Evolutionary conservation across 306 rosid species (phyloP), one percentile per base, ranked within the genome.

Genomic region (Quercus berberidifolia): DNA sequence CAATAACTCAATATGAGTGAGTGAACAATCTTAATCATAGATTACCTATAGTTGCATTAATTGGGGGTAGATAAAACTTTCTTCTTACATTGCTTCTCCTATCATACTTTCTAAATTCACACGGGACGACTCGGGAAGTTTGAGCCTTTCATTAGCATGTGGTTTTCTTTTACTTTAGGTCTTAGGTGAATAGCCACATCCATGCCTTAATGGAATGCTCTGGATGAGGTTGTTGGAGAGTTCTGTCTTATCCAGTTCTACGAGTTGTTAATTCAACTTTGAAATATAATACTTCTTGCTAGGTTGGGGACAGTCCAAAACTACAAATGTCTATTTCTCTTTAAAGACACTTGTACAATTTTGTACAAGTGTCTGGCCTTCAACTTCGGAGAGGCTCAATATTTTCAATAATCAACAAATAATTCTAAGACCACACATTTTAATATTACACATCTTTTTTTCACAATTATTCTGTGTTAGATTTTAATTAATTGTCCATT

Each of bases 101-200:
- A 67, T 25, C 23, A 13, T 35, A 31, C n/a, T 74, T 68, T 55
- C 20, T 26, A 19, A 38, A 19, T 26, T 55, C 79, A 74, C 71
- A n/a, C 55, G 71, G 75, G 21, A 69, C 13, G 62, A 21, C 83
- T 65, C 83, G 83, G 74, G 83, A 80, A 68, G 20, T 4, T 5
- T 46, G 56, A 23, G 11, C 10, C 31, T 26, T 65, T 65, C 55
- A 76, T 65, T 76, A 64, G 6, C 64, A 52, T 52, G 49, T 49
- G 12, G 9, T 57, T 57, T 57, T 57, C 41, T 35, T 31, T 9
- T 19, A 13, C 11, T 74, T 19, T 56, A 51, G 38, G 4, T 17
- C 26, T 54, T 72, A 26, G 76, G 62, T 72, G 76, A 72, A 12
- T 23, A 72, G 38, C 25, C 6, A 21, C 14, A 72, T 72, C 1